Percentiles rank a stretch among this genome's conserved stretches.
Conservation (phyloP, 1,139 yeast species). For the Diutina sp. region DNA sequence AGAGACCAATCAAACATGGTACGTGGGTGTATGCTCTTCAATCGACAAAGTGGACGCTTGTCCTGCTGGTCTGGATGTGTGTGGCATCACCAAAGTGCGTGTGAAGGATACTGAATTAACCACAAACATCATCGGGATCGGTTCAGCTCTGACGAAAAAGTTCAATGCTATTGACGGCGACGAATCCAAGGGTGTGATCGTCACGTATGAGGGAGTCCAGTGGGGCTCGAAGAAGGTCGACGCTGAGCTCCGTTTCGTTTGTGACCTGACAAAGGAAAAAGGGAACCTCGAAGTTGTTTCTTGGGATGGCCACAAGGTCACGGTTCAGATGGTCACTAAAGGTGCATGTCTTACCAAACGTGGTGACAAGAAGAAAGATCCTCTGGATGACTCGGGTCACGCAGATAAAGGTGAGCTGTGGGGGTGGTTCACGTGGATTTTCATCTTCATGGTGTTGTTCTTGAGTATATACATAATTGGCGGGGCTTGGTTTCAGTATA, state of each 20-base stretch:
- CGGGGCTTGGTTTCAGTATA: constrained; percentile 67
- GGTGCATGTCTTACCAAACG: constrained; percentile 27
- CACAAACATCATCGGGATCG: constrained; percentile 43
- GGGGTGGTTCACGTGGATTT: constrained; percentile 73
- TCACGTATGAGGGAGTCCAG: constrained; percentile 39
- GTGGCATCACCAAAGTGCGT: constrained; percentile 46
- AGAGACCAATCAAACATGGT: constrained; percentile 49
- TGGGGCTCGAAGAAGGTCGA: constrained; percentile 59
- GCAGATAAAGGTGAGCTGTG: constrained; percentile 35
- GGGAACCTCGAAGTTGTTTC: constrained; percentile 14
- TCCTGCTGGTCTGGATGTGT: constrained; percentile 55
- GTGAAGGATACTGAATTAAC: constrained; percentile 28
- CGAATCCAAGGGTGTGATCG: constrained; percentile 27
- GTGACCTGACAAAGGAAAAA: constrained; percentile 18
- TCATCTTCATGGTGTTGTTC: constrained; percentile 53
- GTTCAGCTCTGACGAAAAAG: constrained; percentile 23
- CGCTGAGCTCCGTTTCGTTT: constrained; percentile 39
- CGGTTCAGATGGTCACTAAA: constrained; percentile 16
- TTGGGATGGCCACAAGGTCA: constrained; percentile 21
- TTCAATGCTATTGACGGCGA: constrained; percentile 11
- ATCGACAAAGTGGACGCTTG: constrained; percentile 23
- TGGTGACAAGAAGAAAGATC: constrained; percentile 10
- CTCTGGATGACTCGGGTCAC: constrained; percentile 12
- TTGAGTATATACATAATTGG: constrained; percentile 64
- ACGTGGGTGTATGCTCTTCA: constrained; percentile 6